Evolutionary conservation across 2,329 filamentous ascomycete species (phyloP).

Genomic region (Aureobasidium sp.): DNA sequence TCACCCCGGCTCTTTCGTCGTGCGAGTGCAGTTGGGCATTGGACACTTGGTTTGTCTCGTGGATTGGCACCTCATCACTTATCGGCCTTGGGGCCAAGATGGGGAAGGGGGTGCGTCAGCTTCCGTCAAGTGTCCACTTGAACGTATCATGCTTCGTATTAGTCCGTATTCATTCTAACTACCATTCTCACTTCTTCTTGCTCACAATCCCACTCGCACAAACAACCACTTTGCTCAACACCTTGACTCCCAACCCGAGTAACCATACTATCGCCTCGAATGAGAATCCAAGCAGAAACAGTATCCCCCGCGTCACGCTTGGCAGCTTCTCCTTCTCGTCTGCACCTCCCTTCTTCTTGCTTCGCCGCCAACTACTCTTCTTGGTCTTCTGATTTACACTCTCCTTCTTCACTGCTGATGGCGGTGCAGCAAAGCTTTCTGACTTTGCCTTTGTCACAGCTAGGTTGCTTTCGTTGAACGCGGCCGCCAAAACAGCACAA

Average conservation of each 20-base stretch:
- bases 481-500: conserved; percentile 35
- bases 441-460: conserved; percentile 12
- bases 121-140: not conserved
- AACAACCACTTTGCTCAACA: conserved; percentile 31
- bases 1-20: not conserved
- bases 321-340: conserved; percentile 25
- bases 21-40: not conserved
- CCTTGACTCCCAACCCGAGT: conserved; percentile 33
- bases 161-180: not conserved
- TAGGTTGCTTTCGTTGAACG: conserved; percentile 35
- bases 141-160: conserved; percentile 6
- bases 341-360: conserved; percentile 14
- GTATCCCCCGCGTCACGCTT: conserved; percentile 30
- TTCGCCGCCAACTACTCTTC: not conserved
- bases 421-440: conserved; percentile 12
- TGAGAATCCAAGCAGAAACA: conserved; percentile 32
- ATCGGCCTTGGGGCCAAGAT: conserved; percentile 9
- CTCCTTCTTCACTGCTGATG: not conserved
- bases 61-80: conserved; percentile 1
- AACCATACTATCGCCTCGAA: conserved; percentile 36
- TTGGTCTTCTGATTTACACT: conserved; percentile 2
- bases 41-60: not conserved
- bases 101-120: conserved; percentile 9
- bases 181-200: conserved; percentile 17
- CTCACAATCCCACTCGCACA: conserved; percentile 29